Evolutionary conservation across 2,329 filamentous ascomycete genomes (phyloP), one percentile per base, ranked within the genome.

Genomic region (Epichloe gansuensis): DNA sequence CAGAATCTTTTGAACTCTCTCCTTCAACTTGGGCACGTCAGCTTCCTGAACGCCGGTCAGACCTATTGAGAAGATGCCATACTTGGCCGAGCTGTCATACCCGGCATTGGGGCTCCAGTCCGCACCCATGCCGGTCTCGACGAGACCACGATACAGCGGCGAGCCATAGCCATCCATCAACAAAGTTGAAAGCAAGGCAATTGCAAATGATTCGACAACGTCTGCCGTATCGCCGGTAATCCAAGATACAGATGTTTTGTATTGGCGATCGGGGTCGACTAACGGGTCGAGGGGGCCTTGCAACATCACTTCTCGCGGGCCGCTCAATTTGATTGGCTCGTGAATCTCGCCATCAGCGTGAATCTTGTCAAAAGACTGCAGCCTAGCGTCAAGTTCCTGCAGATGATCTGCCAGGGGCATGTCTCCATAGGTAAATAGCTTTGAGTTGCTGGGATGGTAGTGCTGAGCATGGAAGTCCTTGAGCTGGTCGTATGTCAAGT

Each of bases 391-490:
- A 31, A 97, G 77, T 61, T 93, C 86, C 63, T 80, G 75, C 49
- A 97, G 68, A 64, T 98, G 93, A 51, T 88, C 84, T 3, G 75
- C 75, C 54, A 98, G 71, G 1, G 89, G 86, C 80, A 97, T 89
- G 63, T 96, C 85, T 49, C 93, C 93, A 60, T 98, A 98, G 0
- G 93, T 96, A 62, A 97, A 82, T 43, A 98, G 76, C 70, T 96
- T 97, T 45, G 91, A 86, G 68, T 98, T 98, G 70, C 89, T 97
- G 0, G 93, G 93, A 67, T 98, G 91, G 66, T 98, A 98, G 69
- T 98, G 89, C 58, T 89, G 81, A 43, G 84, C 84, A 58, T 97
- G 94, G 66, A 95, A 98, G 42, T 84, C 80, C 63, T 83, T 85
- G 48, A 98, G 74, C 65, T 96, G 87, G 61, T 91, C 81, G 68